Evolutionary conservation across 2,329 filamentous ascomycete species (phyloP).

Genomic region (Pseudocercospora pini-densiflorae): DNA sequence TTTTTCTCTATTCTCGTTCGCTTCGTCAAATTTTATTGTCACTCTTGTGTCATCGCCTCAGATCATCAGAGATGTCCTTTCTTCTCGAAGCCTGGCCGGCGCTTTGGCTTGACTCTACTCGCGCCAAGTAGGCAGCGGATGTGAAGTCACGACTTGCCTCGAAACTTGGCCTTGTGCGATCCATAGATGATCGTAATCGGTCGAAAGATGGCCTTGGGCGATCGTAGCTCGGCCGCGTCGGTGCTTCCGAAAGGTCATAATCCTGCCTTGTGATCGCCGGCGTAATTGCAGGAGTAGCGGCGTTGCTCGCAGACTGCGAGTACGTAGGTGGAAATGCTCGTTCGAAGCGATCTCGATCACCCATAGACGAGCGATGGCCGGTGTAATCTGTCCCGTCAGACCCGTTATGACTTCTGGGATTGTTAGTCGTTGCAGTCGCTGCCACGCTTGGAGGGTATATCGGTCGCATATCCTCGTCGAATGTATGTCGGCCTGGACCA

Average conservation of each 20-base stretch:
- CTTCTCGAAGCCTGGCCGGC: slow-evolving; percentile 12
- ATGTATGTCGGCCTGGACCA: slow-evolving; percentile 47
- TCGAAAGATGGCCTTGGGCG: slow-evolving; percentile 77
- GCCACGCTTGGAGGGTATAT: slow-evolving; percentile 93
- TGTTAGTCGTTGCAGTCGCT: slow-evolving; percentile 75
- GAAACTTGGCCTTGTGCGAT: slow-evolving; percentile 80
- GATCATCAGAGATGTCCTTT: slow-evolving; percentile 23
- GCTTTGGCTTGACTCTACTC: slow-evolving; percentile 65
- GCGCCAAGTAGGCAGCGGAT: slow-evolving; percentile 79
- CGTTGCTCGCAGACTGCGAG: slow-evolving; percentile 15
- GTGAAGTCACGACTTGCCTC: slow-evolving; percentile 91
- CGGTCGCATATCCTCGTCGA: slow-evolving; percentile 86
- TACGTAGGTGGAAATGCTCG: slow-evolving; percentile 45
- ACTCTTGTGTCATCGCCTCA: slow-evolving; percentile 23
- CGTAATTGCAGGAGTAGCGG: slow-evolving; percentile 25
- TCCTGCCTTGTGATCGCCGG: slow-evolving; percentile 33
- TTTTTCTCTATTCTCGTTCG: slow-evolving; percentile 14
- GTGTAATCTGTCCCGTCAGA: slow-evolving; percentile 95
- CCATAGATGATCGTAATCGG: slow-evolving; percentile 83
- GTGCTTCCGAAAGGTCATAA: slow-evolving; percentile 16
- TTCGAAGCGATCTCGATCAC: slow-evolving; percentile 38
- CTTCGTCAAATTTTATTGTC: slow-evolving; percentile 9
- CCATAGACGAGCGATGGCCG: slow-evolving; percentile 44
- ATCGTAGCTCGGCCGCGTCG: slow-evolving; percentile 38
- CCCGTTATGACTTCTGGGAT: slow-evolving; percentile 82